Evolutionary conservation across 1,284 basidiomycete genomes (phyloP).

Genomic region (Pseudozyma sp.): DNA sequence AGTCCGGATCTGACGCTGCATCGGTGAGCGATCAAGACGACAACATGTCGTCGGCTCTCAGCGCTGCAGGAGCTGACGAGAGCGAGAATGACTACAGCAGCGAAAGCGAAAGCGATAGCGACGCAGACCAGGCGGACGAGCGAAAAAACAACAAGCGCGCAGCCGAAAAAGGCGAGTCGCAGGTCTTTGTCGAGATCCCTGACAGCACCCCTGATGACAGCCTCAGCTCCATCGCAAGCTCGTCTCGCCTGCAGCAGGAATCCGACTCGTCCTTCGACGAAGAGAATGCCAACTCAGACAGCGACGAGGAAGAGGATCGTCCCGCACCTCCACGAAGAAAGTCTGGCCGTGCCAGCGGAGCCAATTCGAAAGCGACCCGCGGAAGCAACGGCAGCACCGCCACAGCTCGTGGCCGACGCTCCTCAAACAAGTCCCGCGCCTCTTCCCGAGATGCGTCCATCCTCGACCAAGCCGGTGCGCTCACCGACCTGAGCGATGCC

Average conservation of each 20-base stretch:
- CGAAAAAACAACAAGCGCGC: constrained; percentile 2
- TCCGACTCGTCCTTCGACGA: constrained; percentile 39
- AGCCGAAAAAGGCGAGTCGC: constrained; percentile 5
- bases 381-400: constrained; percentile 30
- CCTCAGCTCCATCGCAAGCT: constrained; percentile 25
- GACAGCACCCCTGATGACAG: constrained; percentile 20
- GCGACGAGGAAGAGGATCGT: constrained; percentile 35
- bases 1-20: constrained; percentile 3
- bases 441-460: constrained; percentile 22
- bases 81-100: constrained; percentile 18
- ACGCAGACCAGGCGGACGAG: constrained; percentile 4
- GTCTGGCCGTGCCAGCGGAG: constrained; percentile 29
- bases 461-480: constrained; percentile 16
- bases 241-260: constrained; percentile 9
- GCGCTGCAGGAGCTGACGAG: constrained; percentile 22
- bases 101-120: constrained; percentile 14
- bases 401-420: constrained; percentile 32
- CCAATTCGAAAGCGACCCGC: constrained; percentile 4
- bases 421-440: constrained; percentile 27
- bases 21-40: constrained; percentile 20
- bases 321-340: constrained; percentile 17
- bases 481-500: constrained; percentile 44
- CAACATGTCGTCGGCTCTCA: constrained; percentile 24
- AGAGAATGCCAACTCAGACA: constrained; percentile 6
- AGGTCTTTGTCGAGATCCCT: constrained; percentile 17